Base-by-base conservation (phyloP, 192 early-diverging fungal genomes). In the Gryganskiella cystojenkinii region DNA sequence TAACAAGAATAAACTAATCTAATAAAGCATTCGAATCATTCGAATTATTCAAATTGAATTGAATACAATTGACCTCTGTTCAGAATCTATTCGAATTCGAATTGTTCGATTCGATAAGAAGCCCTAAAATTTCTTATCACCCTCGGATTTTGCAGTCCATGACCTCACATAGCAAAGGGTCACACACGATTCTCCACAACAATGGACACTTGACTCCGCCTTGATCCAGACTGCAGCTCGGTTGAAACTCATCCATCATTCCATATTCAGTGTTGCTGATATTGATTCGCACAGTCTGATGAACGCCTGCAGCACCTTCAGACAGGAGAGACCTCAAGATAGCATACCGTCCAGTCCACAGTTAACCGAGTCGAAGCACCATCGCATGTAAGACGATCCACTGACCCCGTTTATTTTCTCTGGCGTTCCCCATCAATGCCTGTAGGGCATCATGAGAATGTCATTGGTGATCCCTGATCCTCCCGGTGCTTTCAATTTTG, bases 131-230 rank as follows among this genome's bases (percentile, higher is more conserved):
- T 33, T 35, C 17, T 56, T 9, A 4, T 17, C 30, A 33, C n/a
- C 55, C 33, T 10, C 5, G 8, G 14, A 56, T 31, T 6, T 8
- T 2, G 15, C 34, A 56, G 19, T 56, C 55, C 55, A 56, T 56
- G 8, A 56, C 31, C 14, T 35, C 55, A 19, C 31, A 35, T 14
- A 72, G 56, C 19, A 72, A 47, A 0, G 61, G 20, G 56, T 64
- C 70, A 20, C 64, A 72, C 0, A 47, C 70, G 0, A 72, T 14
- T 0, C 70, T 9, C 70, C 70, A 64, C 0, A 72, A 27, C 2
- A 72, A 47, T 30, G 70, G 70, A n/a, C 56, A 64, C 43, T 72
- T 61, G 0, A 72, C 62, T 20, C 70, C 61, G 10, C 70, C 70
- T 45, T 72, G 70, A 53, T 72, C 70, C 47, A 72, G 56, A 6